These are phyloP conservation scores for Blastocystis hominis DNA, from an alignment of 352 stramenopile genomes.

Conservation along the genomic window DNA sequence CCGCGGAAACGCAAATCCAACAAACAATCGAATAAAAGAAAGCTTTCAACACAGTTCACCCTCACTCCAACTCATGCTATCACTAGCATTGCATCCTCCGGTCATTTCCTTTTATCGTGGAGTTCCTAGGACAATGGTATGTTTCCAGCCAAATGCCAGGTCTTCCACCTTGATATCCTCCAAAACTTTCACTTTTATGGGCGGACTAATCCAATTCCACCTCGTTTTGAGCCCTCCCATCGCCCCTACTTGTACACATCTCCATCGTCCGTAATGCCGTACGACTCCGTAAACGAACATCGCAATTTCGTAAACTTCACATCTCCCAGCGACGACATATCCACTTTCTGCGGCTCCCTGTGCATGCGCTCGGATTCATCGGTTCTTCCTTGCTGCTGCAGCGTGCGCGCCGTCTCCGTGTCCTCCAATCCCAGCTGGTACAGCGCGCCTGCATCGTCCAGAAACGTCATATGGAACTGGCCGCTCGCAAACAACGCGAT, in stretches of 20 bases:
- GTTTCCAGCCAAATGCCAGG: slow-evolving; percentile 54
- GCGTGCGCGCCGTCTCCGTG: background rate
- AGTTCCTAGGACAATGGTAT: slow-evolving; percentile 50
- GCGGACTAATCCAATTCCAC: slow-evolving; percentile 43
- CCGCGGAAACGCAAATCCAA: background rate
- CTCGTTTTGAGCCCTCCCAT: background rate
- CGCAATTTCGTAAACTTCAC: slow-evolving; percentile 40
- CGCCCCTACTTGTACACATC: slow-evolving; percentile 37
- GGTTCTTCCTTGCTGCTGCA: background rate
- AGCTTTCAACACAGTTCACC: too few relatives aligned
- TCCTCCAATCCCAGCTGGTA: slow-evolving; percentile 51
- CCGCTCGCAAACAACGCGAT: slow-evolving; percentile 49
- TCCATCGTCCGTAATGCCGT: slow-evolving; percentile 55
- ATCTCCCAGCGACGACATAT: slow-evolving; percentile 1
- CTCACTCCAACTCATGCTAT: too few relatives aligned
- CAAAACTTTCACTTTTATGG: slow-evolving; percentile 33
- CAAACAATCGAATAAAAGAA: background rate
- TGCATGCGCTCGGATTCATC: slow-evolving; percentile 56
- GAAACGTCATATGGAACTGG: slow-evolving; percentile 55
- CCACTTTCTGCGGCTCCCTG: background rate
- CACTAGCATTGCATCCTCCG: too few relatives aligned
- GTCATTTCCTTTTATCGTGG: background rate
- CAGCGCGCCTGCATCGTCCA: slow-evolving; percentile 4
- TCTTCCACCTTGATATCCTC: slow-evolving; percentile 57
- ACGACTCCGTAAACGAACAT: slow-evolving; percentile 49